Evolutionary conservation across 257 asterid species (phyloP), one percentile per base, ranked within the genome.

Genomic region (Salvia splendens): DNA sequence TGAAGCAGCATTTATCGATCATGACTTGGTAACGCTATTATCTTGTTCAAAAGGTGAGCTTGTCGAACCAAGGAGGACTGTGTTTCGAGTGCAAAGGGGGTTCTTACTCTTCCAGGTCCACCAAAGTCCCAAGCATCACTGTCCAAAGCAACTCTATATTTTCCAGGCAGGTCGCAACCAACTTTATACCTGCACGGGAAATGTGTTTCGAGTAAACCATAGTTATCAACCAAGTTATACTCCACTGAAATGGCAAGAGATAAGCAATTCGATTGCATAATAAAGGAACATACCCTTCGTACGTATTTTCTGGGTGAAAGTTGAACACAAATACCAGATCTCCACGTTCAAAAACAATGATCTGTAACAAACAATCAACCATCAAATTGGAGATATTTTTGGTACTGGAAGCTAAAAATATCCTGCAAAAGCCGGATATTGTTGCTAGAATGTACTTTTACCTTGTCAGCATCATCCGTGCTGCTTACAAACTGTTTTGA

Each of bases 161-260:
- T 94, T 69, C 97, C 99, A 6, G 99, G 99, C 80, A 86, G 73
- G 80, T 94, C 96, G 11, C 97, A 93, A 42, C 99, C 97, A 64
- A 94, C 88, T 85, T 94, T 91, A 65, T 94, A 94, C 88, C 98
- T 89, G 91, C 54, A 60, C 48, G 72, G 35, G 74, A 72, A 70
- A 59, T 11, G 64, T 32, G 36, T 17, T 42, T 52, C 11, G 35
- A 41, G 67, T 61, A 64, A 12, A 64, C 38, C 20, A 52, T 5
- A 35, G 14, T 46, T 4, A 15, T 43, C 8, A 56, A 30, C 49
- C 36, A 24, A 53, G 42, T 15, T 30, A n/a, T 48, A n/a, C 43
- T 61, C 36, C 51, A 12, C 47, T 28, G 15, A 53, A 12, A 28
- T 30, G 30, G 11, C 10, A 53, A 24, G 36, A 48, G 49, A 35